phyloP scores from a whole-genome alignment of 257 asterid species.

The Fraxinus americana region DNA sequence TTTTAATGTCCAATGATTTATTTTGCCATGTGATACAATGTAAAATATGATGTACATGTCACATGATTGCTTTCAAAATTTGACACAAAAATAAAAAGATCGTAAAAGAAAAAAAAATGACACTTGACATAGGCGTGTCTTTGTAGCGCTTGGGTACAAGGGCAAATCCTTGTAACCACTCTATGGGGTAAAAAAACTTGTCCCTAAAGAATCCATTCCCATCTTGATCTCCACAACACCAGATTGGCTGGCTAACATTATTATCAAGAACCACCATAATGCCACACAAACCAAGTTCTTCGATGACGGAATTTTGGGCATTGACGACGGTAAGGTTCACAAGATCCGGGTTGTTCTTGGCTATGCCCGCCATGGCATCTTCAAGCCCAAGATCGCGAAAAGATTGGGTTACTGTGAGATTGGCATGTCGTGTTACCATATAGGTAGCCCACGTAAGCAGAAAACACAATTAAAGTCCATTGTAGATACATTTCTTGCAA shows the following conservation, averaged over 20 bases:
- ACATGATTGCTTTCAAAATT: too few species aligned
- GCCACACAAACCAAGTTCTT: conserved; percentile 36
- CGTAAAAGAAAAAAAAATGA: too few species aligned
- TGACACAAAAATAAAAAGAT: too few species aligned
- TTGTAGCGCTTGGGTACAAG: conserved; percentile 45
- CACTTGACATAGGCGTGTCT: conserved; percentile 42
- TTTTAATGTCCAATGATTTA: too few species aligned
- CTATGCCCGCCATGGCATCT: conserved; percentile 37
- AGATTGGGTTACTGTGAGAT: conserved; percentile 34
- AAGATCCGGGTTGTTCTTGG: conserved; percentile 40
- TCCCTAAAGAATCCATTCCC: conserved; percentile 84
- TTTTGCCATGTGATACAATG: too few species aligned
- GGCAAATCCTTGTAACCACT: conserved; percentile 60
- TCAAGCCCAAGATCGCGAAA: conserved; percentile 32
- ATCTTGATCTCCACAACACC: conserved; percentile 64
- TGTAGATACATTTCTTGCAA: conserved; percentile 22
- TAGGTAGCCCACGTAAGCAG: conserved; percentile 65
- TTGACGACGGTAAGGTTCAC: conserved; percentile 43
- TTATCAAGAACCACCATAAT: conserved; percentile 71
- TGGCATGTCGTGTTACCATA: conserved; percentile 50
- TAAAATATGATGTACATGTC: too few species aligned
- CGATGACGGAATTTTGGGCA: conserved; percentile 56
- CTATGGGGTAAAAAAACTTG: conserved; percentile 50
- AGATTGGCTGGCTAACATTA: conserved; percentile 65
- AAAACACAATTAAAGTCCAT: conserved; percentile 77